A percentile compares a stretch with the other conserved stretches of the same genome.
Conservation (phyloP, 768 basidiomycete species). For the Trichaptum fuscoviolaceum region DNA sequence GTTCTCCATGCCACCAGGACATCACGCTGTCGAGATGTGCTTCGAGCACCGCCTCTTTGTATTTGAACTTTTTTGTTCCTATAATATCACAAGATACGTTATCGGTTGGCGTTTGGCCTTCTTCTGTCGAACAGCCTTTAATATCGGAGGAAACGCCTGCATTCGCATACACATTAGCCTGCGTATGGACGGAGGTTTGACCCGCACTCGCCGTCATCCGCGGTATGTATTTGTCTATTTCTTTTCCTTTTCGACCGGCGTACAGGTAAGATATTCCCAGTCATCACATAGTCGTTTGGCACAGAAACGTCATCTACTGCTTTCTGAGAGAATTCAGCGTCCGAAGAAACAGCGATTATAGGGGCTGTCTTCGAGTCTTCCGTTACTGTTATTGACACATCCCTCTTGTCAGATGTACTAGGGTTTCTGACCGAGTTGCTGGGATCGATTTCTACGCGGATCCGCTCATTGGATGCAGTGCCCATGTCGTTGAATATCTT, state of each 20-base stretch:
- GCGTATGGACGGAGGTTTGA: neutral
- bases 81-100: slow-evolving; percentile 40
- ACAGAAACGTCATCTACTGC: too few relatives aligned
- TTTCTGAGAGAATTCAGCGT: neutral
- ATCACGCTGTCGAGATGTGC: slow-evolving; percentile 49
- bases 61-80: slow-evolving; percentile 54
- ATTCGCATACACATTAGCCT: neutral
- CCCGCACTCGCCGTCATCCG: too few relatives aligned
- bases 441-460: neutral
- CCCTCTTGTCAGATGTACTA: neutral
- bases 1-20: slow-evolving; percentile 70
- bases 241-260: too few relatives aligned
- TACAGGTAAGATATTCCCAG: too few relatives aligned
- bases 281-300: too few relatives aligned
- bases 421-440: neutral
- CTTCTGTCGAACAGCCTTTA: neutral
- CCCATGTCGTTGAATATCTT: slow-evolving; percentile 16
- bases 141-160: neutral
- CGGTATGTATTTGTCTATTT: too few relatives aligned
- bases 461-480: neutral
- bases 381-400: slow-evolving; percentile 2
- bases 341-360: neutral
- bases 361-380: neutral
- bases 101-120: neutral
- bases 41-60: slow-evolving; percentile 50